A percentile compares a stretch with the other conserved stretches of the same genome.
Evolutionary conservation across 23 red algal species (phyloP).

Genomic region (Pyropia haitanensis): DNA sequence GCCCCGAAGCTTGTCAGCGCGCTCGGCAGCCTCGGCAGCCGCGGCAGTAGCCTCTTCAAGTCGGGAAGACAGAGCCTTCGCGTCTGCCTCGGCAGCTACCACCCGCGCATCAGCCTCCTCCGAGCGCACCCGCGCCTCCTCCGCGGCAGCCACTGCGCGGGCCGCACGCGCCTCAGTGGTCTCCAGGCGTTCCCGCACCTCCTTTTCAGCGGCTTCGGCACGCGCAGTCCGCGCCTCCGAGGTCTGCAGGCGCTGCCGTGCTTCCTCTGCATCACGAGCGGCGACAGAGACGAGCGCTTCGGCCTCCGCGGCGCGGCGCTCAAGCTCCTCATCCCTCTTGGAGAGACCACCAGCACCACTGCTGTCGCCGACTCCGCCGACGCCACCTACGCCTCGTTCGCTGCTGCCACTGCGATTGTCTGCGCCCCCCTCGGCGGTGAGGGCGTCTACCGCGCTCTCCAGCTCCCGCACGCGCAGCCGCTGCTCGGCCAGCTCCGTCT

Average conservation of each 20-base stretch:
- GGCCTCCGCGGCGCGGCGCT: neutral
- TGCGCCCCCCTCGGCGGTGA: neutral
- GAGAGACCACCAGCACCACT: no score
- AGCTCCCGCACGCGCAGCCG: neutral
- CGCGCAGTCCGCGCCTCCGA: neutral
- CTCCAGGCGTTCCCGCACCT: constrained; percentile 1
- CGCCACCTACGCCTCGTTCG: no score
- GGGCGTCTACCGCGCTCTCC: neutral
- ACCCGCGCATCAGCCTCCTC: no score
- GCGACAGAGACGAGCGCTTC: neutral
- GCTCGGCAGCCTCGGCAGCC: no score
- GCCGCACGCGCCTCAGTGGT: no score
- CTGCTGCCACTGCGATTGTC: neutral
- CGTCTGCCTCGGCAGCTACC: no score
- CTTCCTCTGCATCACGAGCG: neutral
- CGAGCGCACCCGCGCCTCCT: no score
- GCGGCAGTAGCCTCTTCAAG: no score
- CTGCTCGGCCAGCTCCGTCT: neutral
- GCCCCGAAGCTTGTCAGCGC: no score
- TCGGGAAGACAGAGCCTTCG: no score
- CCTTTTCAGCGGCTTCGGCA: neutral
- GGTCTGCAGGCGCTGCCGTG: neutral
- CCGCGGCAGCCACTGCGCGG: no score
- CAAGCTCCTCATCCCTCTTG: neutral
- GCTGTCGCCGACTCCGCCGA: no score